A percentile compares a stretch with the other conserved stretches of the same genome.
phyloP scores from a whole-genome alignment of 805 yeast species.

The Candida sithepensis region DNA sequence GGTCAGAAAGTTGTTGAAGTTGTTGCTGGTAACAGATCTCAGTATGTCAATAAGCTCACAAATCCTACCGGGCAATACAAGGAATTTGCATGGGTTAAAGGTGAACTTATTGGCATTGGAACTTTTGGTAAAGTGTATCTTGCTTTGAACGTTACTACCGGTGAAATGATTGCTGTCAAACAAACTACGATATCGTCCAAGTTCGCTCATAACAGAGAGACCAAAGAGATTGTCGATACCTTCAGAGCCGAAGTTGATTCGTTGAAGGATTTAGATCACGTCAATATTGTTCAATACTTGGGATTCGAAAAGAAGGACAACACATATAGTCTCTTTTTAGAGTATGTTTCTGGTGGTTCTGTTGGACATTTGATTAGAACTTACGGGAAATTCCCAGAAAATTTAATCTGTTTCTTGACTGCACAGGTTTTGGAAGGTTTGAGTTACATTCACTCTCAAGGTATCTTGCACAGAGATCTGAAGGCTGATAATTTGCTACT shows the following conservation, averaged over 20 bases:
- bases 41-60: slow-evolving; percentile 60
- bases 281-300: slow-evolving; percentile 90
- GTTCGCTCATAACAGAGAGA: slow-evolving; percentile 39
- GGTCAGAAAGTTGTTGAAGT: slow-evolving; percentile 92
- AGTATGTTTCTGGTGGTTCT: slow-evolving; percentile 97
- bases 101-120: slow-evolving; percentile 94
- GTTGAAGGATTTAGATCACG: slow-evolving; percentile 88
- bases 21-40: slow-evolving; percentile 62
- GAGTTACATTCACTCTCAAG: slow-evolving; percentile 80
- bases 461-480: slow-evolving; percentile 89
- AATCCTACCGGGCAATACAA: slow-evolving; percentile 65
- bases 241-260: slow-evolving; percentile 88
- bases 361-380: slow-evolving; percentile 80
- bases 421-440: slow-evolving; percentile 80
- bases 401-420: slow-evolving; percentile 66
- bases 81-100: slow-evolving; percentile 96
- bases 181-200: slow-evolving; percentile 71
- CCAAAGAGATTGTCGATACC: slow-evolving; percentile 70
- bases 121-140: slow-evolving; percentile 92
- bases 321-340: slow-evolving; percentile 82
- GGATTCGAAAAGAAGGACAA: slow-evolving; percentile 81
- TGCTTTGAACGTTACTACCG: slow-evolving; percentile 92
- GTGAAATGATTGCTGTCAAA: slow-evolving; percentile 98
- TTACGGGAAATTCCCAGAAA: slow-evolving; percentile 83
- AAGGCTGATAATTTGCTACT: slow-evolving; percentile 89